These are phyloP conservation scores for Serendipita indica DNA, from an alignment of 768 basidiomycete genomes.

Conservation along the genomic window DNA sequence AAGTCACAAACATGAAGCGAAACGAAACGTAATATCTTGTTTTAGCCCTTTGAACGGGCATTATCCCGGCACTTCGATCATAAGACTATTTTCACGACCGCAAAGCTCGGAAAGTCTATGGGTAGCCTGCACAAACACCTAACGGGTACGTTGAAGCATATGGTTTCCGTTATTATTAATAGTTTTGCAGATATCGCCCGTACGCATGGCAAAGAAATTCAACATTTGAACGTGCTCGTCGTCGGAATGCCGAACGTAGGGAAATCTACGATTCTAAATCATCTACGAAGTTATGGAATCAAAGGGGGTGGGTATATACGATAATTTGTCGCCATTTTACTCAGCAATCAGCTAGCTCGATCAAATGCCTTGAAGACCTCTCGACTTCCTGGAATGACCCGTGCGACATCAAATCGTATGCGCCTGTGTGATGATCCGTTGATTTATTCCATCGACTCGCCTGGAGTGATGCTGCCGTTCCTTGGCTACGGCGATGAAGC, in stretches of 20 bases:
- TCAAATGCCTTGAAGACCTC: constrained; percentile 76
- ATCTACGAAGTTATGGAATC: constrained; percentile 74
- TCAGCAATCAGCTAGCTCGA: constrained; percentile 45
- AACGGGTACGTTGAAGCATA: constrained; percentile 48
- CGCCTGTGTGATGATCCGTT: constrained; percentile 67
- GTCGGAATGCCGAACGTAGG: constrained; percentile 99
- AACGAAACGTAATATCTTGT: not conserved
- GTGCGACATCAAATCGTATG: constrained; percentile 73
- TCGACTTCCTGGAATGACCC: constrained; percentile 80
- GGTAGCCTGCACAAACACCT: constrained; percentile 47
- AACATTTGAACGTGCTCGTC: constrained; percentile 77
- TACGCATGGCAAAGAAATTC: constrained; percentile 43
- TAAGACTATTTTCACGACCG: constrained; percentile 15
- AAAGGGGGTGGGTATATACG: constrained; percentile 50
- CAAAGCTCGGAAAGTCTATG: constrained; percentile 20
- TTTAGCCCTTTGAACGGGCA: constrained; percentile 47
- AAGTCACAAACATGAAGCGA: no score
- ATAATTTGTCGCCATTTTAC: not conserved
- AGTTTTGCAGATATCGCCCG: constrained; percentile 45
- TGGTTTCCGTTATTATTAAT: not conserved
- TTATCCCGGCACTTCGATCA: constrained; percentile 14
- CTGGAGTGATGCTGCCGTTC: constrained; percentile 94
- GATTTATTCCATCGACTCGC: constrained; percentile 90
- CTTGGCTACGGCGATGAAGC: constrained; percentile 74
- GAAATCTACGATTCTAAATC: constrained; percentile 88